Conservation (phyloP, 495 filamentous ascomycete genomes). For the Aspergillus diversus region DNA sequence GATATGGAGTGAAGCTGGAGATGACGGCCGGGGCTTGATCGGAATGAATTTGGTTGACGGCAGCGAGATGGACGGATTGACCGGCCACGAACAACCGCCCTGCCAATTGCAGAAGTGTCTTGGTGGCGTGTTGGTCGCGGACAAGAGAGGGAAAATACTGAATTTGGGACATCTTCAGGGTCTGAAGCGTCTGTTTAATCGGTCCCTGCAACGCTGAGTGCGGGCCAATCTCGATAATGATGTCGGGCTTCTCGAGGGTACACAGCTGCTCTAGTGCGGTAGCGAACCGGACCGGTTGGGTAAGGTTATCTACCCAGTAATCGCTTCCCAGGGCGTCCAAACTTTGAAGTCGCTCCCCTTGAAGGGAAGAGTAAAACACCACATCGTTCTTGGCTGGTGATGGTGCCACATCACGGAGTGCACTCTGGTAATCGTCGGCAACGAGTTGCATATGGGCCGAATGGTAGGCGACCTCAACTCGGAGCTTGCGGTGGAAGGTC, state of each 20-base stretch:
- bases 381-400: too few relatives aligned
- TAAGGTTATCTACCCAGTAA: conserved; percentile 3
- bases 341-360: too few relatives aligned
- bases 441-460: too few relatives aligned
- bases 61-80: neutral
- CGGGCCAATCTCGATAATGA: conserved; percentile 12
- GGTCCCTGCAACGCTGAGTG: conserved; percentile 1
- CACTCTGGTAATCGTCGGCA: too few relatives aligned
- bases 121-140: neutral
- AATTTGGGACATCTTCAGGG: neutral
- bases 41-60: neutral
- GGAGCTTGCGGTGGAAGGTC: too few relatives aligned
- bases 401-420: too few relatives aligned
- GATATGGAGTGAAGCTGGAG: neutral
- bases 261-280: neutral
- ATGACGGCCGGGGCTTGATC: neutral
- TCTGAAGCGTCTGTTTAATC: neutral
- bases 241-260: neutral
- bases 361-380: too few relatives aligned
- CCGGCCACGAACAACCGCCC: too few relatives aligned
- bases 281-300: neutral
- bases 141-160: neutral
- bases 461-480: too few relatives aligned
- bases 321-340: too few relatives aligned
- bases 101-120: too few relatives aligned